Evolutionary conservation across 768 basidiomycete genomes (phyloP), one percentile per base, ranked within the genome.

Genomic region (Boletus bicolor): DNA sequence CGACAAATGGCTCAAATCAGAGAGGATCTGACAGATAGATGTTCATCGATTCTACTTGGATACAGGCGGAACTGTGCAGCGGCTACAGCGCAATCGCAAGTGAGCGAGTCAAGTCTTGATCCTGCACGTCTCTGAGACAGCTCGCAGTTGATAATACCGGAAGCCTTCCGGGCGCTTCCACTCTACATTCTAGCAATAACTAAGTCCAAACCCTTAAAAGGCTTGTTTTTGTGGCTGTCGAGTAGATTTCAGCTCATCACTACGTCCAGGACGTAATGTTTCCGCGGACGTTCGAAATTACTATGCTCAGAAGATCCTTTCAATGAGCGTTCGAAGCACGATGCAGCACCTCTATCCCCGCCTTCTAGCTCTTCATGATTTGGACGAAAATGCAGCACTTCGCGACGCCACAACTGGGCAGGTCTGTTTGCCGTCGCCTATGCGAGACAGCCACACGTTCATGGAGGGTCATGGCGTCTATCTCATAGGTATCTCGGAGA

Each of bases 391-490:
- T 12, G 82, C 83, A 44, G 92, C 89, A 4, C 73, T 94, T 51
- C 87, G 89, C 2, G 82, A 87, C 57, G 64, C 76, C 8, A 68
- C 72, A 21, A 83, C 77, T 4, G 87, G 85, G 5, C 77, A 78
- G 35, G 75, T 92, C 41, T 73, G 76, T 42, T 72, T 90, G 61
- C 95, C 96, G 14, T 79, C 83, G 11, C 79, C 84, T 51, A 94
- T 94, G 86, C 81, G 96, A 41, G 78, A 80, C 55, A 89, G 89
- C 49, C 84, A 98, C 72, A 76, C 78, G 43, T 91, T 86, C 62
- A 98, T 99, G 97, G 85, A 92, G 66, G 82, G 82, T 2, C 79
- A 90, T 63, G 97, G 97, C 0, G 76, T 97, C n/a, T 99, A 98
- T 73, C 77, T 98, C 44, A 86, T 96, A 58, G 91, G 96, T 94